Evolutionary conservation across 2,329 filamentous ascomycete genomes (phyloP), one percentile per base, ranked within the genome.

Genomic region (Pleomassaria siparia): DNA sequence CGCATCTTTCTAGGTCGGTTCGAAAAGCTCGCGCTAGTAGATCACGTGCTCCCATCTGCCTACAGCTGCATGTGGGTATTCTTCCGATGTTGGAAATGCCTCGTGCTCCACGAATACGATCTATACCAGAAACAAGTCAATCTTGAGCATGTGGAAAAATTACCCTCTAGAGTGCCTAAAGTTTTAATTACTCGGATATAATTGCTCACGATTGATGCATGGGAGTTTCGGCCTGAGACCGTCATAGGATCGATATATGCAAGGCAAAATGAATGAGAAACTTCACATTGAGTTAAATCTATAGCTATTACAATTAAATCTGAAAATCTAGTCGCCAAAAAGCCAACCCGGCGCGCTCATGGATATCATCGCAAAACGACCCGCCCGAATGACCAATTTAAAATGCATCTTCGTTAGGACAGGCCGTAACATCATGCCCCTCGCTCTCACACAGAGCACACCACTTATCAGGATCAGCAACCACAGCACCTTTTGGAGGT

Each of bases 401-500:
- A 42, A 71, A 88, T 24, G 84, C 84, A 70, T 95, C 90, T 73
- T 96, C 91, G 71, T 95, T 88, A 11, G 91, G 91, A 72, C 91
- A 96, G 71, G 95, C 90, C 51, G 95, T 91, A 64, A 92, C 96
- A 72, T 96, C 89, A 69, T 99, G 94, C 12, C 94, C 94, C 64
- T 99, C 94, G 53, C 89, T 84, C 76, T 99, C 94, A 69, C 94
- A 99, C 36, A 97, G 78, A 13, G 94, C 94, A 72, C 94, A 99
- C 94, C 94, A 99, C 74, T 96, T 96, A 53, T 86, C 82, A 45
- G 86, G 83, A 62, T 97, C 90, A 13, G 65, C 65, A 16, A 65
- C 62, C 9, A 54, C 56, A 13, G 56, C 61, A 26, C 61, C 66
- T 56, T 70, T 70, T 20, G 57, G 61, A 24, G 67, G 64, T 5